These are phyloP conservation scores for Pythium dissimile DNA, from an alignment of 352 stramenopile genomes.

Conservation along the genomic window DNA sequence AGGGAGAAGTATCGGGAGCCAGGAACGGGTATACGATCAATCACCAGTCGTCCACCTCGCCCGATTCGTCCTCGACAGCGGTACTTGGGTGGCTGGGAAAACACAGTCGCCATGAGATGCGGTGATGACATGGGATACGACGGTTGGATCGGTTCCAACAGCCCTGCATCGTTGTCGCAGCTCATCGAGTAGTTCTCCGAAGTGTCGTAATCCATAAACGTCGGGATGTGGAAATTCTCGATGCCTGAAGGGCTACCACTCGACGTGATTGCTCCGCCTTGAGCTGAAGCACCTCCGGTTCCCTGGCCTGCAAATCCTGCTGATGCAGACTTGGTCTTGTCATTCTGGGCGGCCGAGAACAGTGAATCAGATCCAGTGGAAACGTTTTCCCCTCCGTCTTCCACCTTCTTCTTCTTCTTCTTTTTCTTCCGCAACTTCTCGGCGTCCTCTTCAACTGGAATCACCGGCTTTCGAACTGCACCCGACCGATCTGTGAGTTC, in stretches of 20 bases:
- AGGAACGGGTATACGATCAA: constrained; percentile 69
- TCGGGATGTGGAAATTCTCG: constrained; percentile 18
- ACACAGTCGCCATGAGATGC: constrained; percentile 60
- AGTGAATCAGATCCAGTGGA: not conserved
- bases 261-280: not conserved
- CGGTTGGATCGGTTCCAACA: constrained; percentile 38
- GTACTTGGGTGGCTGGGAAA: constrained; percentile 70
- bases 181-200: constrained; percentile 59
- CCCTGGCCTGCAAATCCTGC: not conserved
- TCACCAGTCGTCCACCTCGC: constrained; percentile 63
- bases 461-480: constrained; percentile 39
- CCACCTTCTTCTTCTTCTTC: constrained; percentile 66
- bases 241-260: constrained; percentile 12
- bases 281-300: not conserved
- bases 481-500: constrained; percentile 49
- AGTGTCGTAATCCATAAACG: constrained; percentile 80
- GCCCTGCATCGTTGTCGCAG: constrained; percentile 25
- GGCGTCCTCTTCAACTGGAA: constrained; percentile 55
- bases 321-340: not conserved
- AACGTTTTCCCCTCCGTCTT: constrained; percentile 27
- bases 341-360: constrained; percentile 1
- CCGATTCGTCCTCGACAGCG: constrained; percentile 67
- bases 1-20: constrained; percentile 49
- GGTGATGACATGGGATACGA: constrained; percentile 65
- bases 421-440: constrained; percentile 58